phyloP scores from a whole-genome alignment of 164 flowering plant species.

The Platanus orientalis region DNA sequence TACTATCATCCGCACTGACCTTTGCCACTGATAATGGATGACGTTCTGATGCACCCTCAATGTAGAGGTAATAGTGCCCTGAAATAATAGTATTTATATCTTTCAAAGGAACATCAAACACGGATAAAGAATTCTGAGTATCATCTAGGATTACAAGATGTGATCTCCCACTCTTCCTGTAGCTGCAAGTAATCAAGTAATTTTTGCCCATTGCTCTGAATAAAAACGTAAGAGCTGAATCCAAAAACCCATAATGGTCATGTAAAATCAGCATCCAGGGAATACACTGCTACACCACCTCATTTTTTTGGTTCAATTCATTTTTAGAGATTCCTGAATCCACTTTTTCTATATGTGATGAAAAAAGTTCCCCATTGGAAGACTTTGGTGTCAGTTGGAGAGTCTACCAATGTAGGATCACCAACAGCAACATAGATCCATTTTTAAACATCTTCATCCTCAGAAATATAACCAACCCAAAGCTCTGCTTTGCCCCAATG shows the following conservation, averaged over 20 bases:
- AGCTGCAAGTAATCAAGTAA: conserved; percentile 66
- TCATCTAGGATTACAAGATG: conserved; percentile 68
- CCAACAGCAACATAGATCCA: conserved; percentile 82
- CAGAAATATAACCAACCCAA: conserved; percentile 89
- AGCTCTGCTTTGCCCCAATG: conserved; percentile 96
- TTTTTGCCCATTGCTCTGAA: conserved; percentile 32
- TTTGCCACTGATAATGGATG: conserved; percentile 75
- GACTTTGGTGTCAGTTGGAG: conserved; percentile 96
- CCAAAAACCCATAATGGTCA: conserved; percentile 93
- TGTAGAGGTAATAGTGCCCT: conserved; percentile 46
- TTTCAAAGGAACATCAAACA: conserved; percentile 75
- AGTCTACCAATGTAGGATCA: conserved; percentile 60
- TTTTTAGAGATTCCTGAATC: conserved; percentile 90
- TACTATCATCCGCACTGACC: conserved; percentile 55
- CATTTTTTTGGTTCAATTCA: conserved; percentile 73
- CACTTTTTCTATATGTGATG: conserved; percentile 72
- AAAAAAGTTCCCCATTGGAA: conserved; percentile 75
- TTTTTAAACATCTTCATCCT: conserved; percentile 53
- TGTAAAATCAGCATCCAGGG: conserved; percentile 85
- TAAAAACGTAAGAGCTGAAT: conserved; percentile 66
- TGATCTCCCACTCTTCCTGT: conserved; percentile 88
- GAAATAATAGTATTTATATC: conserved; percentile 60
- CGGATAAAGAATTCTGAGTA: conserved; percentile 34
- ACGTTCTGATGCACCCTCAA: conserved; percentile 80
- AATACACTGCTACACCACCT: conserved; percentile 52